Evolutionary conservation across 768 basidiomycete genomes (phyloP), one percentile per base, ranked within the genome.

Genomic region (Termitomyces sp.): DNA sequence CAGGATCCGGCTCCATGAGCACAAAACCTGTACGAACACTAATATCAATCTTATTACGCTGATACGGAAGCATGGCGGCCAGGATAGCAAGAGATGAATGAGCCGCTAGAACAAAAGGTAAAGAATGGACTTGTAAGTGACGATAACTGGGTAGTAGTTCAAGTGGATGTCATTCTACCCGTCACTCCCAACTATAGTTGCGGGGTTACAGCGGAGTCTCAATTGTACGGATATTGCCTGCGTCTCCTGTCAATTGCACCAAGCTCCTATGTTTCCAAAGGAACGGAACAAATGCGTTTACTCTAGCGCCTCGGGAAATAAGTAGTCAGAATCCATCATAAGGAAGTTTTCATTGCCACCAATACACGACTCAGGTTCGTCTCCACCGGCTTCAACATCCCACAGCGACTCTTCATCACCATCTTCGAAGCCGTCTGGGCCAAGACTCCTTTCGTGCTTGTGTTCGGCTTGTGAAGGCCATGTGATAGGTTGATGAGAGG

Each of bases 31-130:
- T 59, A 75, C 91, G 70, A 69, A 95, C 95, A 75, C 88, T 93
- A 75, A 96, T 82, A 78, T 97, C 95, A 76, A 96, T 81, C 82
- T 97, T 96, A 77, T 95, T 94, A 73, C 88, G 88, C 75, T 81
- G 83, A 60, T 80, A 78, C 51, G 92, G 89, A 55, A 86, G 82
- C 89, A 94, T 93, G 65, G 65, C 65, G 65, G 59, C 64, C 62
- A 60, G 60, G 59, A 58, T 58, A 63, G 64, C 57, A 63, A 59
- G 63, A 68, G 68, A 68, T 63, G 68, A 67, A 63, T 63, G 65
- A 60, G 61, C 60, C 67, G 68, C 64, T 64, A 58, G 61, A 62
- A 62, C 65, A n/a, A 45, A 54, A 57, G 56, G 59, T 60, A 57
- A 45, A 54, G 59, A 59, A 53, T 57, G 55, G 58, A 60, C 55